A percentile compares a stretch with the other conserved stretches of the same genome.
Conservation (phyloP, 306 rosid genomes). For the Boehmeria nivea region DNA sequence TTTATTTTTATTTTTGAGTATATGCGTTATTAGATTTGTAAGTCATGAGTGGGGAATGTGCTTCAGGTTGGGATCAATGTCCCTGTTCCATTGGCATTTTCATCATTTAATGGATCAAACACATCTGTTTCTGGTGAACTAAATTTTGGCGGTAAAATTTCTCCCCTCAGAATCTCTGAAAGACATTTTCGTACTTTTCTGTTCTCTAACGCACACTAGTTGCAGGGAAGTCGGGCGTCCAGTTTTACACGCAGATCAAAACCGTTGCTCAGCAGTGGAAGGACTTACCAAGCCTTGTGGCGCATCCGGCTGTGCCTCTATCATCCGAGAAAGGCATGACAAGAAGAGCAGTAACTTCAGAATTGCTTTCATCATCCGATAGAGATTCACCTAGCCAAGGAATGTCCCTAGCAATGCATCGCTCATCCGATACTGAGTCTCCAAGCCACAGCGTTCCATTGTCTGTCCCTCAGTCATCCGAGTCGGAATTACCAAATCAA, state of each 20-base stretch:
- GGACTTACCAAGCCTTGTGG: conserved; percentile 35
- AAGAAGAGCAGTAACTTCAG: conserved; percentile 29
- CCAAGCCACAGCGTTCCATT: conserved; percentile 24
- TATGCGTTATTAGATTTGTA: no score
- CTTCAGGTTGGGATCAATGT: conserved; percentile 69
- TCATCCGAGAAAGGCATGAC: conserved; percentile 30
- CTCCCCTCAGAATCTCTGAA: no score
- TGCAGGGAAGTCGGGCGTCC: conserved; percentile 54
- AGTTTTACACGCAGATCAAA: conserved; percentile 62
- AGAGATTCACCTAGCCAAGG: conserved; percentile 39
- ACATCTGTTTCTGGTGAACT: conserved; percentile 39
- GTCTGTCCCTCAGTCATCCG: conserved; percentile 26
- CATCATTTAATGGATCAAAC: conserved; percentile 40
- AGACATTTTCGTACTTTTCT: not conserved
- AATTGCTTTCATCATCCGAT: conserved; percentile 34
- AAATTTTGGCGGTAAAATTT: conserved; percentile 30
- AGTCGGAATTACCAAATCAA: conserved; percentile 29
- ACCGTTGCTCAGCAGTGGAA: conserved; percentile 64
- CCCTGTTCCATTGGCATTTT: conserved; percentile 47
- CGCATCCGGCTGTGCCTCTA: conserved; percentile 21
- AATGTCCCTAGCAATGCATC: conserved; percentile 24
- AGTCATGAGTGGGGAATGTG: no score
- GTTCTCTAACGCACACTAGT: conserved; percentile 2
- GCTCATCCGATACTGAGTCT: conserved; percentile 44
- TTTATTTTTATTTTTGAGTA: not conserved